A percentile compares a stretch with the other conserved stretches of the same genome.
Evolutionary conservation across 2,329 filamentous ascomycete species (phyloP).

Genomic region (Saccharata proteae): DNA sequence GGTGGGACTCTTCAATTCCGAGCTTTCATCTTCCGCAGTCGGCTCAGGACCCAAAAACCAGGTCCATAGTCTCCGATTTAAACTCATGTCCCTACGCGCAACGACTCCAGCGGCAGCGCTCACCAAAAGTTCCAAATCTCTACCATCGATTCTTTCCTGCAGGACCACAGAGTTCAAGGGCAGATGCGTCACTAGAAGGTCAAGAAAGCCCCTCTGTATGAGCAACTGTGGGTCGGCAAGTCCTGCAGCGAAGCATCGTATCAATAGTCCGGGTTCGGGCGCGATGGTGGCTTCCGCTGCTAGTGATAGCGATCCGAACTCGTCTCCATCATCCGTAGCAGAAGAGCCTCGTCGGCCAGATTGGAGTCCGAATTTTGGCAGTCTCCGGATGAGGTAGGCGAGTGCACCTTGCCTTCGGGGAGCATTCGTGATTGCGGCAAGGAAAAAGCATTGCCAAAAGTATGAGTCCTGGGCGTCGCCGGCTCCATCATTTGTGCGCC

Average conservation of each 20-base stretch:
- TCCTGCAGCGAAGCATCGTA: constrained; percentile 86
- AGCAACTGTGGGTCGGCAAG: constrained; percentile 77
- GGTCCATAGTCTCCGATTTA: constrained; percentile 88
- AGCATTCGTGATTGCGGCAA: constrained; percentile 82
- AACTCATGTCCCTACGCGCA: constrained; percentile 83
- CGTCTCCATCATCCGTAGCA: constrained; percentile 6
- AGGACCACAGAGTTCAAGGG: constrained; percentile 74
- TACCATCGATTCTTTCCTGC: constrained; percentile 57
- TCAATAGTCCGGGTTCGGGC: constrained; percentile 79
- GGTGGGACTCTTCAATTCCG: constrained; percentile 23
- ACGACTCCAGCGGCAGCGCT: constrained; percentile 80
- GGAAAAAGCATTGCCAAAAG: constrained; percentile 97
- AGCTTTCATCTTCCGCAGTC: constrained; percentile 21
- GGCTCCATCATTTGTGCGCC: constrained; percentile 33
- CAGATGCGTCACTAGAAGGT: constrained; percentile 80
- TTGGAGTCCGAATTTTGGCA: constrained; percentile 51
- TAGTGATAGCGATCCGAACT: constrained; percentile 26
- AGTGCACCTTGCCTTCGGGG: constrained; percentile 75
- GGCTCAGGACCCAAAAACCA: constrained; percentile 81
- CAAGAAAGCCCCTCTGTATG: constrained; percentile 87
- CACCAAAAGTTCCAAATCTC: constrained; percentile 71
- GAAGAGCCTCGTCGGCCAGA: constrained; percentile 10
- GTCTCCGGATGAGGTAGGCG: constrained; percentile 66
- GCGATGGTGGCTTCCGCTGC: constrained; percentile 60
- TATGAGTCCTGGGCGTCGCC: constrained; percentile 56